A percentile compares a stretch with the other conserved stretches of the same genome.
phyloP scores from a whole-genome alignment of 257 asterid genomes.

The Prunella vulgaris region DNA sequence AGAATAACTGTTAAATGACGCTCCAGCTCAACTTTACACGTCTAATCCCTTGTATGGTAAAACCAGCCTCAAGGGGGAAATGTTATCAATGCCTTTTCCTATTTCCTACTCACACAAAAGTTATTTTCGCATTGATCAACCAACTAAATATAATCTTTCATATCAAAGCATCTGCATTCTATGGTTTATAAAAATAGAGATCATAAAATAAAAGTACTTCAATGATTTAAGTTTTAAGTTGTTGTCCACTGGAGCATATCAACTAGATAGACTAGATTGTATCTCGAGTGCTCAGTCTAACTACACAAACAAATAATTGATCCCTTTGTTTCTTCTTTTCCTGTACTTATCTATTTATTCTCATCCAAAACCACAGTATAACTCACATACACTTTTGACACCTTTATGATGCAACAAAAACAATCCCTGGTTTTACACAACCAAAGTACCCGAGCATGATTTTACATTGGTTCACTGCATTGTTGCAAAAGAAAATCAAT shows the following conservation, averaged over 20 bases:
- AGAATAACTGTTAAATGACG: neutral
- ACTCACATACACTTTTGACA: neutral
- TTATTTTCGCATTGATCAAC: neutral
- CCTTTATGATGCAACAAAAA: neutral
- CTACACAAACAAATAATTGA: neutral
- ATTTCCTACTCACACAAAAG: neutral
- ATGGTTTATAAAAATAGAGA: neutral
- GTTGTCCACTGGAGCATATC: neutral
- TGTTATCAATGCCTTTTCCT: neutral
- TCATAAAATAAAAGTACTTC: neutral
- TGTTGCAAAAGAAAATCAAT: neutral
- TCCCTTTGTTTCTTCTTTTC: neutral
- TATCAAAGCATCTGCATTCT: neutral
- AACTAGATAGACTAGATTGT: neutral
- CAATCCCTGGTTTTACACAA: neutral
- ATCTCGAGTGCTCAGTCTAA: neutral
- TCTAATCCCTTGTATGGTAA: neutral
- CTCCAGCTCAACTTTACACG: neutral
- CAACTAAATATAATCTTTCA: neutral
- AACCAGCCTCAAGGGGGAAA: neutral
- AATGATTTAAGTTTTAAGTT: neutral
- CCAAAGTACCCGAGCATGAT: constrained; percentile 1
- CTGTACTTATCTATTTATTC: neutral
- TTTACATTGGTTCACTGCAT: neutral
- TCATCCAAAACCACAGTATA: neutral